A percentile compares a stretch with the other conserved stretches of the same genome.
phyloP scores from a whole-genome alignment of 257 asterid genomes.

The Solanum corneliomulleri region DNA sequence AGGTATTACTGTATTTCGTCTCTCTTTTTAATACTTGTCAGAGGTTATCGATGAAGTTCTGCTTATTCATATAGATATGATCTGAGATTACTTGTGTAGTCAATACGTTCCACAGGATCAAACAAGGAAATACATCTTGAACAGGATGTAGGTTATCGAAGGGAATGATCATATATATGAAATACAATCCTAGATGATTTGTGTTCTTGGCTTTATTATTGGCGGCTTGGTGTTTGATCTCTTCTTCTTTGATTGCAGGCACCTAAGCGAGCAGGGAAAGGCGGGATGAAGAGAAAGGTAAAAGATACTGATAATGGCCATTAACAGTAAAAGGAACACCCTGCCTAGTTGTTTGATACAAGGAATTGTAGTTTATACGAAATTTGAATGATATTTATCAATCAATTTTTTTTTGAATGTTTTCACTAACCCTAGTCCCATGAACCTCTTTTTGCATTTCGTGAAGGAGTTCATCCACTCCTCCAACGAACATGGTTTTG shows the following conservation, averaged over 20 bases:
- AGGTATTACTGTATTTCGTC: background rate
- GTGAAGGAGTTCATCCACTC: background rate
- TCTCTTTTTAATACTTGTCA: background rate
- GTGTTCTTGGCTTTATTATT: background rate
- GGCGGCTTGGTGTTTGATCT: background rate
- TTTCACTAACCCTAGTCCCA: background rate
- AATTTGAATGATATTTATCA: background rate
- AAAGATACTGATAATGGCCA: constrained; percentile 25
- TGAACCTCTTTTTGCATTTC: background rate
- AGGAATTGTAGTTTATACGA: background rate
- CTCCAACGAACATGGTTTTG: background rate
- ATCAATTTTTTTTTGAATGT: background rate
- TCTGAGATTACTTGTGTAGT: no score
- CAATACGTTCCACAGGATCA: no score
- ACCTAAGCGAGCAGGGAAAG: constrained; percentile 31
- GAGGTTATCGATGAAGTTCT: background rate
- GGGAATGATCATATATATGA: background rate
- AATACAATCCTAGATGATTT: background rate
- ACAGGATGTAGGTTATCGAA: no score
- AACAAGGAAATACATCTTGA: no score
- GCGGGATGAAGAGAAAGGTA: constrained; percentile 57
- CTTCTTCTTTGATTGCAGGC: constrained; percentile 29
- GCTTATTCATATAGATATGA: background rate
- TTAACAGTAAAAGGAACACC: constrained; percentile 16
- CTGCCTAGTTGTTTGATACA: background rate